phyloP scores from a whole-genome alignment of 768 basidiomycete species.

The Trametes sanguinea region DNA sequence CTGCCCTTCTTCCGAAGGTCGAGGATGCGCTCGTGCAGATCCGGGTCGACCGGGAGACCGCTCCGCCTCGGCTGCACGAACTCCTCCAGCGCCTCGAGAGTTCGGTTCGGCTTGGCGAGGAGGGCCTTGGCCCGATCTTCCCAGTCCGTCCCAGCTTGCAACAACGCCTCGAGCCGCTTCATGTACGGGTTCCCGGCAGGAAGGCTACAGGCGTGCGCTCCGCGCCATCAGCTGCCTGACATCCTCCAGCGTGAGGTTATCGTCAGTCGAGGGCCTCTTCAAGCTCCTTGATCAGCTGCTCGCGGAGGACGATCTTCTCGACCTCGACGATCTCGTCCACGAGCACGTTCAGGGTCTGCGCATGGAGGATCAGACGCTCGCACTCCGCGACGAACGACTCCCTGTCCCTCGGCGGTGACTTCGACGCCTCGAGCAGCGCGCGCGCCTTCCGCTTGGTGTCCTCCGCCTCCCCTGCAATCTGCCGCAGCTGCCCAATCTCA shows the following conservation, averaged over 20 bases:
- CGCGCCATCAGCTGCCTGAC: conserved; percentile 72
- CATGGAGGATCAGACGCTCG: conserved; percentile 66
- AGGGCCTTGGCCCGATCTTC: conserved; percentile 66
- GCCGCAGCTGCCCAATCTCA: conserved; percentile 63
- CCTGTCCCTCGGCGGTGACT: conserved; percentile 46
- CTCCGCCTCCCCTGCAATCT: conserved; percentile 63
- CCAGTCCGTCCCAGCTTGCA: conserved; percentile 75
- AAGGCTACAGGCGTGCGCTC: conserved; percentile 70
- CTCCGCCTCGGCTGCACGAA: conserved; percentile 63
- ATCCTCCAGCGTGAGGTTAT: conserved; percentile 69
- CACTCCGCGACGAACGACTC: conserved; percentile 66
- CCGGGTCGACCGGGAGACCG: conserved; percentile 68
- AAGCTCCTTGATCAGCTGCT: conserved; percentile 75
- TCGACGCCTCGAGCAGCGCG: conserved; percentile 49
- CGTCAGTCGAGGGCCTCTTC: conserved; percentile 69
- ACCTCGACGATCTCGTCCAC: conserved; percentile 78
- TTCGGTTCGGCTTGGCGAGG: conserved; percentile 69
- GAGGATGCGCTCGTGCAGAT: conserved; percentile 65
- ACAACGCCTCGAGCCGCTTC: conserved; percentile 60
- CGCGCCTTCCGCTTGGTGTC: conserved; percentile 59
- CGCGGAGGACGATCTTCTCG: conserved; percentile 78
- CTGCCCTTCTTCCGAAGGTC: conserved; percentile 66
- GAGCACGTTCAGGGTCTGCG: conserved; percentile 78
- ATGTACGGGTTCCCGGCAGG: conserved; percentile 65
- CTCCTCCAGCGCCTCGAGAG: conserved; percentile 74